phyloP scores from a whole-genome alignment of 495 filamentous ascomycete species.

The Aspergillus cavernicola region DNA sequence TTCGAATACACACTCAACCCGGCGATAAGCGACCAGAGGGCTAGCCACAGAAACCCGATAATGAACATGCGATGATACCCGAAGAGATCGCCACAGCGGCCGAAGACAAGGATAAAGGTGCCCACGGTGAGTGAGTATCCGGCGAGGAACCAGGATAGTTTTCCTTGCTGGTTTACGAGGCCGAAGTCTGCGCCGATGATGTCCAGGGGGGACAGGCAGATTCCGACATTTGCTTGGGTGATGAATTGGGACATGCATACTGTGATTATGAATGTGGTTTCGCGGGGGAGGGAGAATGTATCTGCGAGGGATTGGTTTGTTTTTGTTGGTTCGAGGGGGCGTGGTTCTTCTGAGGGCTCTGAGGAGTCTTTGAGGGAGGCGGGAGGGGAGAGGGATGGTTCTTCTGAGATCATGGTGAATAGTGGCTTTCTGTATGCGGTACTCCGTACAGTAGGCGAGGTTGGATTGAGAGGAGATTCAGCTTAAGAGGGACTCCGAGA shows the following conservation, averaged over 20 bases:
- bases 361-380: no score
- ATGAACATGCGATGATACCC: conserved; percentile 57
- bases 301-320: conserved; percentile 20
- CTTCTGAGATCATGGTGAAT: no score
- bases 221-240: conserved; percentile 29
- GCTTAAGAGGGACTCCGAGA: no score
- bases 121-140: conserved; percentile 58
- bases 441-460: no score
- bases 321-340: background rate
- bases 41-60: conserved; percentile 55
- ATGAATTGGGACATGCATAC: conserved; percentile 37
- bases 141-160: conserved; percentile 53
- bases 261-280: conserved; percentile 24
- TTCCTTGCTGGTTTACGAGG: conserved; percentile 31
- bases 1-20: conserved; percentile 49
- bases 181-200: conserved; percentile 46
- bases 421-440: no score
- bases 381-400: no score
- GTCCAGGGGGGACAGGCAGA: conserved; percentile 36
- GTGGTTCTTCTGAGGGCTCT: background rate
- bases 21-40: conserved; percentile 54
- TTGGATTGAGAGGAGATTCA: no score
- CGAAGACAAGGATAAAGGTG: conserved; percentile 62
- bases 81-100: conserved; percentile 56
- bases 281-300: conserved; percentile 21